phyloP scores from a whole-genome alignment of 176 grass and related monocot genomes.

The Oryza meridionalis region DNA sequence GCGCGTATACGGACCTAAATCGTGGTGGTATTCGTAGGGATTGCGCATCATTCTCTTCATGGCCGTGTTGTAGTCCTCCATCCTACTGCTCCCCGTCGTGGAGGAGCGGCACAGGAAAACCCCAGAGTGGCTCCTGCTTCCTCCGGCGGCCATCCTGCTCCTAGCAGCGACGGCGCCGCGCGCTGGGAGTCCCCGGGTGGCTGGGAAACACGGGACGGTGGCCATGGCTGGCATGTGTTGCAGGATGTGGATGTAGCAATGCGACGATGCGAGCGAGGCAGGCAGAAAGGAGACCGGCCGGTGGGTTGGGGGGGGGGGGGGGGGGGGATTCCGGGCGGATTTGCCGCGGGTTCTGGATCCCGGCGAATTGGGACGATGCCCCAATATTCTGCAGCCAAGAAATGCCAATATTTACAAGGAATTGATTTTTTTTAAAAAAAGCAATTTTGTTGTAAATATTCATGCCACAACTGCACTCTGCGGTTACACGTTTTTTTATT shows the following conservation, averaged over 20 bases:
- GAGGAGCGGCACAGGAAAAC: constrained; percentile 50
- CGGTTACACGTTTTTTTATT: no score
- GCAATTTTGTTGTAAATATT: not conserved
- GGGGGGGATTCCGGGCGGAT: not conserved
- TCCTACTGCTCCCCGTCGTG: constrained; percentile 35
- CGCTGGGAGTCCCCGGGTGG: constrained; percentile 6
- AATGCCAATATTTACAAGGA: not conserved
- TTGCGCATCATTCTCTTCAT: constrained; percentile 95
- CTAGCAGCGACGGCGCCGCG: not conserved
- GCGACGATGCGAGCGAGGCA: not conserved
- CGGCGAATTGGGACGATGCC: not conserved
- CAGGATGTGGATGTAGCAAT: not conserved
- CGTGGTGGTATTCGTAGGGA: constrained; percentile 84
- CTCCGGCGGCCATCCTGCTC: not conserved
- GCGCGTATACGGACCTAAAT: constrained; percentile 50
- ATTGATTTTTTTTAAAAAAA: not conserved
- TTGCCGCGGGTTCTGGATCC: constrained; percentile 17
- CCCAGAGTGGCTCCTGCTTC: not conserved
- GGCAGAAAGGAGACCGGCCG: not conserved
- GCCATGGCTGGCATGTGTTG: constrained; percentile 45
- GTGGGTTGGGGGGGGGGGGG: not conserved
- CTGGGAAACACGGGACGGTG: constrained; percentile 8
- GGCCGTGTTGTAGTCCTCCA: constrained; percentile 82
- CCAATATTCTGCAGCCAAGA: not conserved
- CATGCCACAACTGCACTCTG: no score